Conservation (phyloP, 768 basidiomycete genomes). For the Mycena haematopus region DNA sequence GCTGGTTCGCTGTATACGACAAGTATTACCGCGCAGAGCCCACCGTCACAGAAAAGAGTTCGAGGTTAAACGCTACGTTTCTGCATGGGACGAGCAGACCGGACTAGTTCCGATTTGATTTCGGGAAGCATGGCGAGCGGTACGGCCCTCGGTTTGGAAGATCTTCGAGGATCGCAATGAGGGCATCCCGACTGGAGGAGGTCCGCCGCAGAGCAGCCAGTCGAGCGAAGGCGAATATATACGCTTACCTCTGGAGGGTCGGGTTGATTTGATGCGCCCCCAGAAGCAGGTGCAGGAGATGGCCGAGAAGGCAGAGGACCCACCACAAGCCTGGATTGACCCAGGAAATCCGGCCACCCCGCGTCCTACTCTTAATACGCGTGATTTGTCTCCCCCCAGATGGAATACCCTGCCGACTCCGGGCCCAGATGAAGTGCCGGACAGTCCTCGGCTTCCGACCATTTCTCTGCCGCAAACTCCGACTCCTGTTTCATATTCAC, state of each 20-base stretch:
- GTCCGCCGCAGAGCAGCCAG: constrained; percentile 26
- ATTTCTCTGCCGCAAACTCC: constrained; percentile 59
- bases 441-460: constrained; percentile 59
- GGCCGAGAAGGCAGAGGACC: neutral
- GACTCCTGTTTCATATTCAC: constrained; percentile 34
- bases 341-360: constrained; percentile 36
- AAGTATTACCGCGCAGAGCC: constrained; percentile 75
- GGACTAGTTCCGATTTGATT: constrained; percentile 29
- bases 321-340: constrained; percentile 6
- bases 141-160: constrained; percentile 61
- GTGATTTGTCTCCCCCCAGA: constrained; percentile 41
- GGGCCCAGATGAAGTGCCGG: constrained; percentile 64
- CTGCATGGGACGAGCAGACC: constrained; percentile 72
- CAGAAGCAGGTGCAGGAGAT: constrained; percentile 34
- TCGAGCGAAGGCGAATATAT: constrained; percentile 74
- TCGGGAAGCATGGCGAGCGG: constrained; percentile 33
- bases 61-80: constrained; percentile 68
- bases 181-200: constrained; percentile 50
- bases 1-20: constrained; percentile 93
- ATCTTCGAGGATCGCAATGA: constrained; percentile 70
- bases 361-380: constrained; percentile 36
- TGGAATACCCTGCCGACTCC: constrained; percentile 68
- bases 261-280: constrained; percentile 86
- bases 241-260: constrained; percentile 85
- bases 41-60: constrained; percentile 54